Evolutionary conservation across 257 asterid genomes (phyloP).

Genomic region (Ajuga chamaepitys): DNA sequence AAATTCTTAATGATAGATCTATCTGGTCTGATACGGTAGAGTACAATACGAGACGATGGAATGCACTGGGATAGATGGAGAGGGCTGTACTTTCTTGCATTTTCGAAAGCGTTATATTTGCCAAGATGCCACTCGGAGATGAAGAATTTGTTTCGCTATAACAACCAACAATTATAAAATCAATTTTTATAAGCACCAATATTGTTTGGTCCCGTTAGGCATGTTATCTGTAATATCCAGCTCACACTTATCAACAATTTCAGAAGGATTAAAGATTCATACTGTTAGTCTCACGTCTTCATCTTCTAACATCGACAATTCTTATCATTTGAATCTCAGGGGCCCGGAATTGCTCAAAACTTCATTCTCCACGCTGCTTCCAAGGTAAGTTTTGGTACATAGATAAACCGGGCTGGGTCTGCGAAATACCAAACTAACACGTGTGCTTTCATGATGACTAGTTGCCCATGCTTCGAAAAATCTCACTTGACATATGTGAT

Average conservation of each 20-base stretch:
- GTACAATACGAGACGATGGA: too few relatives aligned
- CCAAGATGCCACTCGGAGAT: too few relatives aligned
- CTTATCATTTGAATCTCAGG: conserved; percentile 33
- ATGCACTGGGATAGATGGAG: too few relatives aligned
- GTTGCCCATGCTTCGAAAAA: conserved; percentile 84
- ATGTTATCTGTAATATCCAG: neutral
- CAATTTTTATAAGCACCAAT: too few relatives aligned
- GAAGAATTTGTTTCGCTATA: too few relatives aligned
- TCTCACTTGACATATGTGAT: conserved; percentile 77
- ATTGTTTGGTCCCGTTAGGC: neutral
- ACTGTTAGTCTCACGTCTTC: neutral
- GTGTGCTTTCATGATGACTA: conserved; percentile 20
- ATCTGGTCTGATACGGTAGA: too few relatives aligned
- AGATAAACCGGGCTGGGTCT: neutral
- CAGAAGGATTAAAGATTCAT: neutral
- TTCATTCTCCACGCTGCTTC: conserved; percentile 51
- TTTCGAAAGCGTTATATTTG: too few relatives aligned
- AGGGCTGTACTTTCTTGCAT: too few relatives aligned
- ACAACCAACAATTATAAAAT: too few relatives aligned
- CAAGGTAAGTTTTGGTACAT: conserved; percentile 31
- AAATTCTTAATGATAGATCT: too few relatives aligned
- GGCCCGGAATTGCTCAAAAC: conserved; percentile 54
- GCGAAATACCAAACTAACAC: neutral
- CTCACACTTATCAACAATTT: neutral
- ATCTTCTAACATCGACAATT: neutral